A percentile compares a stretch with the other conserved stretches of the same genome.
These are phyloP conservation scores for Candida pseudofarinosa DNA, from an alignment of 805 yeast species.

Conservation along the genomic window DNA sequence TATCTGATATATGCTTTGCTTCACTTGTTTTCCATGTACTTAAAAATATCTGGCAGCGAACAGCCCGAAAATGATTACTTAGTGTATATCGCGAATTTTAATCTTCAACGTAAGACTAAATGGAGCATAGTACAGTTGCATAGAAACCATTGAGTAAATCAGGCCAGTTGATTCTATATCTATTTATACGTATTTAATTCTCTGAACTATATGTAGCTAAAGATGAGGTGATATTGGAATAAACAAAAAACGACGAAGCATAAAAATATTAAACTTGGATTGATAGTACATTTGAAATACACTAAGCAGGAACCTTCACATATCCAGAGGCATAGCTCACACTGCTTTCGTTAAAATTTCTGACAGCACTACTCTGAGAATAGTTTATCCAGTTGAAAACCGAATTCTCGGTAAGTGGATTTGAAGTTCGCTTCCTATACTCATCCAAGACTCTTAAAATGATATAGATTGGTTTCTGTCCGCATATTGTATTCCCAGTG, in stretches of 20 bases:
- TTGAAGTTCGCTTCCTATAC: conserved; percentile 9
- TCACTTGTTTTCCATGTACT: background rate
- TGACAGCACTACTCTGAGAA: conserved; percentile 64
- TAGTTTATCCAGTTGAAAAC: conserved; percentile 72
- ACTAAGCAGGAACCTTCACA: conserved; percentile 16
- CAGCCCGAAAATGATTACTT: background rate
- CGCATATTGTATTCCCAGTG: conserved; percentile 92
- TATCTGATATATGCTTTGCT: background rate
- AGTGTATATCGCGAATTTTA: too few relatives aligned
- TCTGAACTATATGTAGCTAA: too few relatives aligned
- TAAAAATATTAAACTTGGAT: too few relatives aligned
- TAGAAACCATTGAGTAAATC: too few relatives aligned
- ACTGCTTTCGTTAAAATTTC: conserved; percentile 55
- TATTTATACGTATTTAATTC: too few relatives aligned
- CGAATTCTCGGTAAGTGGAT: conserved; percentile 2
- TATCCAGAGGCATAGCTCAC: conserved; percentile 92
- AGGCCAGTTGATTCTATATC: too few relatives aligned
- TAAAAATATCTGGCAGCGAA: background rate
- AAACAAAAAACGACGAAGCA: too few relatives aligned
- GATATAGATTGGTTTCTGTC: conserved; percentile 75
- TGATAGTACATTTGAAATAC: too few relatives aligned
- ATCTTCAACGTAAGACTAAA: too few relatives aligned
- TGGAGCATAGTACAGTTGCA: too few relatives aligned
- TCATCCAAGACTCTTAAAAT: conserved; percentile 53
- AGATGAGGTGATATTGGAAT: too few relatives aligned